These are phyloP conservation scores for Globisporangium irregulare DNA, from an alignment of 352 stramenopile genomes.

Conservation along the genomic window DNA sequence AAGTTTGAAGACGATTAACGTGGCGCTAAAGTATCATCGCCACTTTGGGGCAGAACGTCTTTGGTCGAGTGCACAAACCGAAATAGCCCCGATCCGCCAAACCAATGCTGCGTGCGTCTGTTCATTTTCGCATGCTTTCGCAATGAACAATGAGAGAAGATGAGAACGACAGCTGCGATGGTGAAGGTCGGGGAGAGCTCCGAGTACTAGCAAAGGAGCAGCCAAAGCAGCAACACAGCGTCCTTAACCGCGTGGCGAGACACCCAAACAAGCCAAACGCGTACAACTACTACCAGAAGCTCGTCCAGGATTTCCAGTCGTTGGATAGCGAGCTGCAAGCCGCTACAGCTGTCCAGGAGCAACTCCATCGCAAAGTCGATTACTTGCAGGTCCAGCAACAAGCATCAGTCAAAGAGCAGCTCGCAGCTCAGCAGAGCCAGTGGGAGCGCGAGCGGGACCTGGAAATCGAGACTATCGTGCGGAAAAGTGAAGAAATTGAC, in stretches of 20 bases:
- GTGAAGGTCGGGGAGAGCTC: neutral
- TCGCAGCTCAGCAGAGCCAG: conserved; percentile 17
- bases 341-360: neutral
- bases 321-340: conserved; percentile 43
- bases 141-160: conserved; percentile 6
- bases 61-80: neutral
- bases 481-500: conserved; percentile 22
- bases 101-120: neutral
- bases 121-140: neutral
- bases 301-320: conserved; percentile 40
- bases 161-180: neutral
- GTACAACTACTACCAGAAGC: conserved; percentile 56
- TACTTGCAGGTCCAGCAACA: conserved; percentile 16
- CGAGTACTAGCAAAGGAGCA: neutral
- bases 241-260: neutral
- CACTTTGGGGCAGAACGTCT: too few relatives aligned
- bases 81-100: conserved; percentile 1
- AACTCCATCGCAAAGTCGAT: conserved; percentile 19
- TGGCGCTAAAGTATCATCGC: neutral
- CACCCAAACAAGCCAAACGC: conserved; percentile 24
- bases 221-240: neutral
- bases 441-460: conserved; percentile 42
- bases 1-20: conserved; percentile 12
- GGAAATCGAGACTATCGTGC: conserved; percentile 32
- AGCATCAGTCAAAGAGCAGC: neutral